phyloP scores from a whole-genome alignment of 371 early-diverging fungal species.

The Mucor racemosus region DNA sequence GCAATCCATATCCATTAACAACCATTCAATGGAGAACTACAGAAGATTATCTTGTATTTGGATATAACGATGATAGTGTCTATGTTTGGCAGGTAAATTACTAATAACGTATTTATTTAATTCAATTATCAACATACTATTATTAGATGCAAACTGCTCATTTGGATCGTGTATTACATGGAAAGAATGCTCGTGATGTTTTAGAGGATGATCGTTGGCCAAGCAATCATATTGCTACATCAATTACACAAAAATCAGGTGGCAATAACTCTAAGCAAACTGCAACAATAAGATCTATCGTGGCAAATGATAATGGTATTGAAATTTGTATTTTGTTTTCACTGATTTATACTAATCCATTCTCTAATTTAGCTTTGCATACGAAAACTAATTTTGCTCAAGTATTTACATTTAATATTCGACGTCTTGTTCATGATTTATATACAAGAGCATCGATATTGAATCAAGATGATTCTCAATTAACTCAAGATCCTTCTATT shows the following conservation, averaged over 20 bases:
- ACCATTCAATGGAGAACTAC: slow-evolving; percentile 72
- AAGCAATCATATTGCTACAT: slow-evolving; percentile 38
- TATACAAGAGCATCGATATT: slow-evolving; percentile 24
- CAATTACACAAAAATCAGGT: slow-evolving; percentile 5
- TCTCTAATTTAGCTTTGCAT: slow-evolving; percentile 19
- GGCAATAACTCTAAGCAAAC: slow-evolving; percentile 29
- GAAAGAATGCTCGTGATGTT: slow-evolving; percentile 59
- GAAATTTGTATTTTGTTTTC: background rate
- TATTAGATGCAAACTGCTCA: slow-evolving; percentile 75
- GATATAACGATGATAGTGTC: slow-evolving; percentile 65
- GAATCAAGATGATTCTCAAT: background rate
- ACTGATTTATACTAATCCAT: background rate
- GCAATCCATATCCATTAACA: slow-evolving; percentile 57
- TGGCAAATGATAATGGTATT: slow-evolving; percentile 36
- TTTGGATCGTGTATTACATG: slow-evolving; percentile 70
- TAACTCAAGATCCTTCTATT: background rate
- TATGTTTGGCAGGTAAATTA: slow-evolving; percentile 78
- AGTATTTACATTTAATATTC: slow-evolving; percentile 48
- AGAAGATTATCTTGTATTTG: slow-evolving; percentile 73
- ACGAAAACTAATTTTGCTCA: slow-evolving; percentile 37
- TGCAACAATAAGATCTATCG: slow-evolving; percentile 31
- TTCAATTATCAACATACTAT: background rate
- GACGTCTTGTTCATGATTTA: slow-evolving; percentile 44
- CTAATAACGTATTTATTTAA: background rate
- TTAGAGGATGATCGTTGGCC: slow-evolving; percentile 65